Percentiles rank a stretch among this genome's conserved stretches.
phyloP scores from a whole-genome alignment of 768 basidiomycete genomes.

The Macrocybe gigantea region DNA sequence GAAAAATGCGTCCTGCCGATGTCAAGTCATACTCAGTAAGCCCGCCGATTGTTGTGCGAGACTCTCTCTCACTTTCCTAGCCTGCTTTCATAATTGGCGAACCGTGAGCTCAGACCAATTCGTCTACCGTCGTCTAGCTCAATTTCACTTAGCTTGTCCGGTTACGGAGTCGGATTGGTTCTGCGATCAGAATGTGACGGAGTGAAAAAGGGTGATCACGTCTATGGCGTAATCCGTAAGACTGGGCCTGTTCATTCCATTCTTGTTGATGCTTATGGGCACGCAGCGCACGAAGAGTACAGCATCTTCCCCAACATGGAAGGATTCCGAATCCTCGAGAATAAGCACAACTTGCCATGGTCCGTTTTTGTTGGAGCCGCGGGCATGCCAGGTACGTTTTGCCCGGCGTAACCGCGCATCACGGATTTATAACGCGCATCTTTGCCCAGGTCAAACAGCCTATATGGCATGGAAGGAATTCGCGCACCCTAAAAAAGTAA shows the following conservation, averaged over 20 bases:
- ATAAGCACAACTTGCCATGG: conserved; percentile 42
- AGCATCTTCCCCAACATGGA: conserved; percentile 18
- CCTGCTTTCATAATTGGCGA: conserved; percentile 11
- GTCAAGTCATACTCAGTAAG: conserved; percentile 14
- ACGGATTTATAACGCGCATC: too few relatives aligned
- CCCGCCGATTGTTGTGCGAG: not conserved
- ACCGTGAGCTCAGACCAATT: conserved; percentile 12
- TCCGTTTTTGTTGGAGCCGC: conserved; percentile 39
- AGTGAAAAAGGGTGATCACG: conserved; percentile 22
- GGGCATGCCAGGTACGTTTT: conserved; percentile 46
- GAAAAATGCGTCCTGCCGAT: conserved; percentile 25
- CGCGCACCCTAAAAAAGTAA: conserved; percentile 29
- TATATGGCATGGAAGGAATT: conserved; percentile 34
- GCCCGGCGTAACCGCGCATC: not conserved
- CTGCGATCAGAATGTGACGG: conserved; percentile 13
- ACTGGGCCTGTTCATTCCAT: conserved; percentile 7
- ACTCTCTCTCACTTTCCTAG: conserved; percentile 1
- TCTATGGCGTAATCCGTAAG: conserved; percentile 21
- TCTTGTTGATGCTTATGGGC: conserved; percentile 17
- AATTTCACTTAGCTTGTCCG: conserved; percentile 7
- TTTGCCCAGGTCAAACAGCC: conserved; percentile 21
- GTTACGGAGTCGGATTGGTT: conserved; percentile 15
- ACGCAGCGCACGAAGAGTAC: conserved; percentile 36
- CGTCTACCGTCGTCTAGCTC: not conserved
- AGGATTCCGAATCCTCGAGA: conserved; percentile 23